Evolutionary conservation across 2,329 filamentous ascomycete species (phyloP).

Genomic region (Penicillium palitans): DNA sequence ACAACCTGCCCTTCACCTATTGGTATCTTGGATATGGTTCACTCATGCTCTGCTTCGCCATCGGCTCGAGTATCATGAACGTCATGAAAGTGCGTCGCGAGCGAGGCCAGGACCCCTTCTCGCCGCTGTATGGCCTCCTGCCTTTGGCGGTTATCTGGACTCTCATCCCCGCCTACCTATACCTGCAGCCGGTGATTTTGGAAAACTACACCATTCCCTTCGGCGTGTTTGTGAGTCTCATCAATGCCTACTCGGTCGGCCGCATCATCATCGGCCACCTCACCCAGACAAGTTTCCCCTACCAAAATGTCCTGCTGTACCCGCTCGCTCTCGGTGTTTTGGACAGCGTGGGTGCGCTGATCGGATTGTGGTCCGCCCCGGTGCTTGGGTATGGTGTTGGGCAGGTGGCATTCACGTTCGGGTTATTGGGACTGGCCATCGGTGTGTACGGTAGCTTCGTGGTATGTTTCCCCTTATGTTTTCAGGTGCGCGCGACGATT

Average conservation of each 20-base stretch:
- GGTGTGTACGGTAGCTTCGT: constrained; percentile 98
- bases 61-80: constrained; percentile 69
- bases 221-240: constrained; percentile 78
- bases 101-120: constrained; percentile 67
- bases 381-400: constrained; percentile 75
- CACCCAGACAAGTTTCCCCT: constrained; percentile 83
- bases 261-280: constrained; percentile 95
- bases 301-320: constrained; percentile 79
- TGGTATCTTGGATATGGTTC: constrained; percentile 90
- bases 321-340: constrained; percentile 76
- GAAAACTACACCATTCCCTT: constrained; percentile 85
- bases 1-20: constrained; percentile 81
- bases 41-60: constrained; percentile 81
- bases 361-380: constrained; percentile 67
- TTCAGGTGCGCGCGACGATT: neutral
- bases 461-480: constrained; percentile 44
- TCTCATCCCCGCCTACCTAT: constrained; percentile 75
- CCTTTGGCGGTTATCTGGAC: constrained; percentile 80
- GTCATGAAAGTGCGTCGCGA: constrained; percentile 78
- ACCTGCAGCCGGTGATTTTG: constrained; percentile 80
- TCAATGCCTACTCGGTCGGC: constrained; percentile 94
- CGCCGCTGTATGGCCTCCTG: constrained; percentile 72
- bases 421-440: constrained; percentile 77
- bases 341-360: constrained; percentile 73
- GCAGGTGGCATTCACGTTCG: constrained; percentile 88